Conservation (phyloP, 2,329 filamentous ascomycete species). For the Pseudofabraea citricarpa region DNA sequence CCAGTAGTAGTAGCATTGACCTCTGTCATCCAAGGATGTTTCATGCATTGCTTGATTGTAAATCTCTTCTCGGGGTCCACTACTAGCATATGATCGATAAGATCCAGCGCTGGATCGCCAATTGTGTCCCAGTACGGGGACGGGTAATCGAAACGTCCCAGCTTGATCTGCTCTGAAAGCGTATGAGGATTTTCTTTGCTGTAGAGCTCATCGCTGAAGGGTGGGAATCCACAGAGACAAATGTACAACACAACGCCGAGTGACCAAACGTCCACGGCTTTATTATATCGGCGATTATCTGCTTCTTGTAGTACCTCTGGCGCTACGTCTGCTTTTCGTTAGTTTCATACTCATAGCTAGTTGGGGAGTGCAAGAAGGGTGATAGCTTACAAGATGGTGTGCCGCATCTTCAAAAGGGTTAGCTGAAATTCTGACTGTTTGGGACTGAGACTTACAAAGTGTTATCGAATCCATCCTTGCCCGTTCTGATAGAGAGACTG, state of each 20-base stretch:
- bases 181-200: conserved; percentile 77
- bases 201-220: conserved; percentile 92
- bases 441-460: conserved; percentile 94
- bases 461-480: conserved; percentile 96
- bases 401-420: too few relatives aligned
- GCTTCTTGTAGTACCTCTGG: conserved; percentile 87
- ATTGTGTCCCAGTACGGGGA: conserved; percentile 94
- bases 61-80: conserved; percentile 80
- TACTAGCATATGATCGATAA: conserved; percentile 92
- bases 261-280: conserved; percentile 94
- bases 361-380: too few relatives aligned
- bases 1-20: conserved; percentile 87
- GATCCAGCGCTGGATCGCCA: conserved; percentile 78
- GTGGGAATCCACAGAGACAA: conserved; percentile 92
- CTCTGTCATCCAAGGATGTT: conserved; percentile 83
- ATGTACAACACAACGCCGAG: conserved; percentile 98
- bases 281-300: conserved; percentile 82
- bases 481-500: conserved; percentile 95
- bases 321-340: conserved; percentile 94
- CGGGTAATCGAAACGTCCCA: conserved; percentile 87
- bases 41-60: conserved; percentile 83
- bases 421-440: too few relatives aligned
- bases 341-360: too few relatives aligned
- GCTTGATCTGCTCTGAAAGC: conserved; percentile 83
- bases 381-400: too few relatives aligned